Percentiles rank a stretch among this genome's conserved stretches.
phyloP scores from a whole-genome alignment of 768 basidiomycete genomes.

The Cubamyces sp. region DNA sequence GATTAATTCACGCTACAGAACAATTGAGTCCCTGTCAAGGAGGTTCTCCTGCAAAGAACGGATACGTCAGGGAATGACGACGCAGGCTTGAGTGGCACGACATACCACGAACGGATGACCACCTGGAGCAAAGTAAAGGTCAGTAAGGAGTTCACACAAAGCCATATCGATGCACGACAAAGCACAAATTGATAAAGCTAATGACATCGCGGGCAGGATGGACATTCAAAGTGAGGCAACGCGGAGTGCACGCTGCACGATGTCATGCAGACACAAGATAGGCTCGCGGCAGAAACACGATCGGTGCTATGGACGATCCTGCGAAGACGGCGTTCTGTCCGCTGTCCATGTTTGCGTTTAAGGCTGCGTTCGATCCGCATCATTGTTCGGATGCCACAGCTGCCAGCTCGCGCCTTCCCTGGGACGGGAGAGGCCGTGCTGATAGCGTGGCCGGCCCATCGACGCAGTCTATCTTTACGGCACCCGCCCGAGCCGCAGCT shows the following conservation, averaged over 20 bases:
- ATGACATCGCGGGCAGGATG: constrained; percentile 9
- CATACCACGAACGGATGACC: constrained; percentile 78
- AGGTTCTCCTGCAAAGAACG: constrained; percentile 65
- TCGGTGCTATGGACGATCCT: constrained; percentile 1
- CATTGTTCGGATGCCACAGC: background rate
- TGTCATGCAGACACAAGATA: background rate
- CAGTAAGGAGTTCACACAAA: constrained; percentile 11
- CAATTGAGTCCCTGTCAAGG: constrained; percentile 57
- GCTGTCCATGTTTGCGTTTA: background rate
- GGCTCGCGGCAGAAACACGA: constrained; percentile 14
- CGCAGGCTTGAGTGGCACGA: constrained; percentile 7
- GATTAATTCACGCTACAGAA: constrained; percentile 7
- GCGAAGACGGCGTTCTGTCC: background rate
- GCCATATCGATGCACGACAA: background rate
- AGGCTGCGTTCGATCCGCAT: too few species aligned
- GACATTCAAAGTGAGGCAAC: background rate
- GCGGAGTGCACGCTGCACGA: too few species aligned
- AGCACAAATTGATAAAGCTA: background rate
- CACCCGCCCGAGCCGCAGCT: background rate
- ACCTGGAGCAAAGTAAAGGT: constrained; percentile 48
- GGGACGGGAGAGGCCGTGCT: background rate
- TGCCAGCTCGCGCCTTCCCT: constrained; percentile 1
- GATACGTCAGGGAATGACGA: background rate
- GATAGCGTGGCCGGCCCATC: constrained; percentile 24
- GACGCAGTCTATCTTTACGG: constrained; percentile 12